Conservation (phyloP, 2,329 filamentous ascomycete species). For the Penicillium digitatum region DNA sequence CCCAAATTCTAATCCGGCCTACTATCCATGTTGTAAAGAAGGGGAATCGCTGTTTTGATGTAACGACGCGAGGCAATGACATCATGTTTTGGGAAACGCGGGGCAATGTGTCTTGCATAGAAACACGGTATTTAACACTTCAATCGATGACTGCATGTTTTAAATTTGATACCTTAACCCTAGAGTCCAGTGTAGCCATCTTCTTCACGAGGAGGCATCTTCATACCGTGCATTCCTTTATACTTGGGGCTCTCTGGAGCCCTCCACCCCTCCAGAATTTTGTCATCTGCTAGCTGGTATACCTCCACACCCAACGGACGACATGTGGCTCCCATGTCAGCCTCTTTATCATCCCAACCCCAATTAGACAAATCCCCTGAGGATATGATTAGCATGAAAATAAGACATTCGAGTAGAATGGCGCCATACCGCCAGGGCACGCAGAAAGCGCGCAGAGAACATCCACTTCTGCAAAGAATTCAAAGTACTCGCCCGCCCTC, state of each 20-base stretch:
- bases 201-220: slow-evolving; percentile 41
- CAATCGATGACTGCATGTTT: neutral
- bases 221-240: slow-evolving; percentile 62
- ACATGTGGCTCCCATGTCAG: slow-evolving; percentile 63
- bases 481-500: slow-evolving; percentile 54
- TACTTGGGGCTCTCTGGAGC: slow-evolving; percentile 59
- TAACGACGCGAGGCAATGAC: slow-evolving; percentile 1
- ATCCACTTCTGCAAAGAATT: slow-evolving; percentile 78
- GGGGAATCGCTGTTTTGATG: neutral
- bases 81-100: neutral
- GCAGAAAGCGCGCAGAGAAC: slow-evolving; percentile 63
- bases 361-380: slow-evolving; percentile 69
- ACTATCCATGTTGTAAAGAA: neutral
- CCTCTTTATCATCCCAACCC: slow-evolving; percentile 65
- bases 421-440: slow-evolving; percentile 61
- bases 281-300: slow-evolving; percentile 56
- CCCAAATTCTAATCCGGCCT: neutral
- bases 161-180: neutral
- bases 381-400: slow-evolving; percentile 14
- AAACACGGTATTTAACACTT: neutral
- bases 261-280: slow-evolving; percentile 60
- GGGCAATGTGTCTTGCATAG: neutral
- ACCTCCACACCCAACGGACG: slow-evolving; percentile 72
- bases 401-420: neutral
- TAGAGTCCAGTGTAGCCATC: slow-evolving; percentile 30